Evolutionary conservation across 78 protist species (phyloP), one percentile per base, ranked within the genome.

Genomic region (Bigelowiella natans): DNA sequence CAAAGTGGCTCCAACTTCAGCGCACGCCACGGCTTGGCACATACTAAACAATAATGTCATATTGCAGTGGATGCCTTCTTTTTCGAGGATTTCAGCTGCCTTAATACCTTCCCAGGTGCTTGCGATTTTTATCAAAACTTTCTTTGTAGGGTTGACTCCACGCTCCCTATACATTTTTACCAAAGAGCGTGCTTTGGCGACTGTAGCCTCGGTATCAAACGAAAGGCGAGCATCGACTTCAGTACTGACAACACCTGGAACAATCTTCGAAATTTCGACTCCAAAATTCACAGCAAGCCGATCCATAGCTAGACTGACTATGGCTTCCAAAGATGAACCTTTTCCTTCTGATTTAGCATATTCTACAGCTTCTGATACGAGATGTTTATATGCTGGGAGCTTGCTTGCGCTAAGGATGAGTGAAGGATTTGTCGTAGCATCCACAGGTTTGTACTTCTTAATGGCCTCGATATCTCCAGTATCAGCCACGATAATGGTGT

Each of bases 51-150:
- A 31, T 11, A 88, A 30, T 18, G 90, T 88, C 38, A 3, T 29
- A 11, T 88, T 88, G 85, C 90, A 88, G 86, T 51, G 90, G 86
- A 88, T 88, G 11, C 90, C 90, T 88, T 88, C 85, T 26, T 28
- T 18, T 11, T 88, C 85, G n/a, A 88, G 90, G 29, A 51, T 28
- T 11, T 88, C n/a, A n/a, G 7, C 18, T 29, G 85, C 90, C 26
- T 11, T 40, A n/a, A 37, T 31, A 7, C 90, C 90, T 26, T 88
- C 90, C 90, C 90, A 88, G 40, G 90, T 88, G 29, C 88, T 7
- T n/a, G n/a, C n/a, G n/a, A n/a, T n/a, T n/a, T n/a, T n/a, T n/a
- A n/a, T n/a, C n/a, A n/a, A n/a, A 11, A 85, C 90, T 18, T 31
- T 28, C n/a, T 88, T 88, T 3, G 28, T 85, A 7, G 18, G 26